Evolutionary conservation across 768 basidiomycete genomes (phyloP).

Genomic region (Rhizopogon vesiculosus): DNA sequence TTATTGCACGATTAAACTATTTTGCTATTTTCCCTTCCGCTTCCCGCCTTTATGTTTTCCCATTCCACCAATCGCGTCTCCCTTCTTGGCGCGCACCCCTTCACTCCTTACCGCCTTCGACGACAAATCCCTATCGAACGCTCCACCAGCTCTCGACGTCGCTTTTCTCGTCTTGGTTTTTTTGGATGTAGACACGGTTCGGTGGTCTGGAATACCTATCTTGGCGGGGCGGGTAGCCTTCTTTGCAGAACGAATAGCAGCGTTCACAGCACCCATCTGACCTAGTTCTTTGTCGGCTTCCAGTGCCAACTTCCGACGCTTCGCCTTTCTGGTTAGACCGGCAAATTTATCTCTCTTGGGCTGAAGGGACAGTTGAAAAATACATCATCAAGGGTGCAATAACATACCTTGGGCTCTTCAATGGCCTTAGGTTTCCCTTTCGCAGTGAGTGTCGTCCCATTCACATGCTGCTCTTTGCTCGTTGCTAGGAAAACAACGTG

Average conservation of each 20-base stretch:
- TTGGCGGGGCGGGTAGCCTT: constrained; percentile 69
- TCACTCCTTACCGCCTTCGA: constrained; percentile 39
- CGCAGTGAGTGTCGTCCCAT: constrained; percentile 34
- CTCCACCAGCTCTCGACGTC: constrained; percentile 28
- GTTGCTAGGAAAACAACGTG: constrained; percentile 40
- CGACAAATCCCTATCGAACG: constrained; percentile 61
- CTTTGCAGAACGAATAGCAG: constrained; percentile 86
- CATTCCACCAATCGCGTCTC: constrained; percentile 48
- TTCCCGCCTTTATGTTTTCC: constrained; percentile 45
- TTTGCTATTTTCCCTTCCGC: constrained; percentile 24
- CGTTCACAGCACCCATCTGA: constrained; percentile 50
- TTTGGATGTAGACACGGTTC: constrained; percentile 29
- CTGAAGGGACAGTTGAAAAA: constrained; percentile 28
- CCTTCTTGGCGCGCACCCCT: constrained; percentile 62
- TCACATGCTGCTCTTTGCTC: constrained; percentile 74
- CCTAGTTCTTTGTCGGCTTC: constrained; percentile 71
- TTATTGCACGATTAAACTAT: neutral
- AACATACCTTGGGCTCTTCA: constrained; percentile 38
- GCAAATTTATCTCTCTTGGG: constrained; percentile 73
- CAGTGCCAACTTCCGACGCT: constrained; percentile 81
- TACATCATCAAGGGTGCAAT: neutral
- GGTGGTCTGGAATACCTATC: constrained; percentile 63
- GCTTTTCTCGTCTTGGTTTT: constrained; percentile 29
- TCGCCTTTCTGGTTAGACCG: constrained; percentile 83
- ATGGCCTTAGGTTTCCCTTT: constrained; percentile 36